Conservation (phyloP, 2,329 filamentous ascomycete genomes). For the Aspergillus tanneri region DNA sequence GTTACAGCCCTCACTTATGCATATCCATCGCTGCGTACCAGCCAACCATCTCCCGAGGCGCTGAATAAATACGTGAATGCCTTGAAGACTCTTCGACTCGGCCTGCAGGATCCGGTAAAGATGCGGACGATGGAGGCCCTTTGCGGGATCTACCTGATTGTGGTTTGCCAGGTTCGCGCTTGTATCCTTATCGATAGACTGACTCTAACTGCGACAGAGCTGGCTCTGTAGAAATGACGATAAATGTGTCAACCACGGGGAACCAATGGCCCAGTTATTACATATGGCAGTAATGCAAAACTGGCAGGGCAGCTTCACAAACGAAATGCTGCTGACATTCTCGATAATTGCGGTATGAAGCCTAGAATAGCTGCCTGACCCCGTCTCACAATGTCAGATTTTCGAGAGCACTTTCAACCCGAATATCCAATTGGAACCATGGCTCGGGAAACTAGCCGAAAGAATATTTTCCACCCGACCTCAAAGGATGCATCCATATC, state of each 20-base stretch:
- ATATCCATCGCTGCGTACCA: conserved; percentile 20
- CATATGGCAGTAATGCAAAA: conserved; percentile 15
- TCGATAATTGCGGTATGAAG: conserved; percentile 26
- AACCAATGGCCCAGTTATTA: conserved; percentile 23
- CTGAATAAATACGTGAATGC: conserved; percentile 23
- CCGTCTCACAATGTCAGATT: conserved; percentile 14
- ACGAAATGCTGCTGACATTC: conserved; percentile 22
- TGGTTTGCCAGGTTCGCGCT: conserved; percentile 28
- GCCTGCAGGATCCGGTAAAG: conserved; percentile 25
- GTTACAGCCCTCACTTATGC: conserved; percentile 21
- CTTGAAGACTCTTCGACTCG: conserved; percentile 23
- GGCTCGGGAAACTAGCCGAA: conserved; percentile 17
- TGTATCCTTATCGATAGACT: background rate
- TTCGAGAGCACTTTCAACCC: conserved; percentile 24
- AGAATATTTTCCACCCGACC: conserved; percentile 1
- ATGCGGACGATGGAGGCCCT: conserved; percentile 26
- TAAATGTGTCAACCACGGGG: conserved; percentile 17
- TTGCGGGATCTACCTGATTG: conserved; percentile 30
- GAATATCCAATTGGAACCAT: conserved; percentile 17
- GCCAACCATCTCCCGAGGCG: conserved; percentile 15
- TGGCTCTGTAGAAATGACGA: conserved; percentile 24
- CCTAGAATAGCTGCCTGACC: no score
- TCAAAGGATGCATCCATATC: background rate
- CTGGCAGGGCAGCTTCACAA: conserved; percentile 18
- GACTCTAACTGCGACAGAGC: conserved; percentile 18